Evolutionary conservation across 202 grass and related monocot genomes (phyloP).

Genomic region (Setaria viridis): DNA sequence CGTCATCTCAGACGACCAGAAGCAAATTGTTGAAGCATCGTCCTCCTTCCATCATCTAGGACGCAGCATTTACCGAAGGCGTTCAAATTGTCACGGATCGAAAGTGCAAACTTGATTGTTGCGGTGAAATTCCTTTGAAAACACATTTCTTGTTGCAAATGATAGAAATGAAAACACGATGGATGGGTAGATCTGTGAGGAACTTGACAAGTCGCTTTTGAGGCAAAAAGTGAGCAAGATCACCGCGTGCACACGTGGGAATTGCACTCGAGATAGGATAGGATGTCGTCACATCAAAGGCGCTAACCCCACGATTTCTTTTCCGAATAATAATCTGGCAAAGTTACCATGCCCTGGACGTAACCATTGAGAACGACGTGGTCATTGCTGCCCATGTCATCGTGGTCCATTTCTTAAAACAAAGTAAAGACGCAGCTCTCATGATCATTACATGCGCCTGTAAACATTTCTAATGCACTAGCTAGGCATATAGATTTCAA

Average conservation of each 20-base stretch:
- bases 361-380: neutral
- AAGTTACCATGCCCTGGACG: neutral
- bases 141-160: too few relatives aligned
- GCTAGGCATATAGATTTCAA: too few relatives aligned
- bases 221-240: neutral
- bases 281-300: neutral
- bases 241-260: neutral
- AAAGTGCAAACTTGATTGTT: too few relatives aligned
- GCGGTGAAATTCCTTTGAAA: too few relatives aligned
- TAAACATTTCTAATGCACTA: too few relatives aligned
- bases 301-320: neutral
- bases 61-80: too few relatives aligned
- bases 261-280: neutral
- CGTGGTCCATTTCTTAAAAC: neutral
- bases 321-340: neutral
- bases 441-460: too few relatives aligned
- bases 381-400: neutral
- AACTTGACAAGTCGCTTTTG: neutral
- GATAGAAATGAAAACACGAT: too few relatives aligned
- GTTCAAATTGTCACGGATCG: too few relatives aligned
- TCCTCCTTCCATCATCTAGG: neutral
- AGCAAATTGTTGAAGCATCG: neutral
- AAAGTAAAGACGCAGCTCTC: neutral
- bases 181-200: too few relatives aligned
- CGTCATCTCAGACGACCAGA: neutral